Percentiles rank a stretch among this genome's conserved stretches.
Evolutionary conservation across 495 filamentous ascomycete species (phyloP).

Genomic region (Tuber microsphaerosporum): DNA sequence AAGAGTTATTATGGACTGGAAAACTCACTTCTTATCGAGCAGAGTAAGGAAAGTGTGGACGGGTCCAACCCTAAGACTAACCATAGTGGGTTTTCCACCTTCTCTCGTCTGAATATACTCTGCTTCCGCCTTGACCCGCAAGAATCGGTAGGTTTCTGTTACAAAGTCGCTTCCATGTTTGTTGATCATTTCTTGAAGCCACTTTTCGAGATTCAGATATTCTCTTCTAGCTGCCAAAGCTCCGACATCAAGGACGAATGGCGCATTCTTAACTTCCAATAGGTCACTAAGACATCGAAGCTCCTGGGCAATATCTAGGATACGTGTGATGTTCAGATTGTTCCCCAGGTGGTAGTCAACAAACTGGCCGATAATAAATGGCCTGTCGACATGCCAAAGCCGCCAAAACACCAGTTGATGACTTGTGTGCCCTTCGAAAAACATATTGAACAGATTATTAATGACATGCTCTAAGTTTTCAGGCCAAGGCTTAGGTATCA

Average conservation of each 20-base stretch:
- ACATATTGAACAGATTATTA: conserved; percentile 56
- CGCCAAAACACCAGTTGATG: conserved; percentile 80
- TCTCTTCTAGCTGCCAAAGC: conserved; percentile 79
- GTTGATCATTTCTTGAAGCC: conserved; percentile 53
- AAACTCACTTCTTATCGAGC: conserved; percentile 53
- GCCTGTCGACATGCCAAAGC: conserved; percentile 77
- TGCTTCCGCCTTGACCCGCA: conserved; percentile 73
- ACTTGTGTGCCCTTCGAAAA: conserved; percentile 57
- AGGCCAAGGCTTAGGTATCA: conserved; percentile 59
- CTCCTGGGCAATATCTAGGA: conserved; percentile 56
- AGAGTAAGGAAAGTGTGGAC: conserved; percentile 74
- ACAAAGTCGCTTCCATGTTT: conserved; percentile 41
- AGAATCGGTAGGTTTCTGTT: conserved; percentile 49
- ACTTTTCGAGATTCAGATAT: conserved; percentile 70
- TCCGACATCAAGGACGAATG: conserved; percentile 80
- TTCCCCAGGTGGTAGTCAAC: conserved; percentile 70
- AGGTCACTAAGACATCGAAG: conserved; percentile 40
- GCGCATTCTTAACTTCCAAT: conserved; percentile 41
- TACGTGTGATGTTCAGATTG: conserved; percentile 64
- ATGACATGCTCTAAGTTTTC: conserved; percentile 57
- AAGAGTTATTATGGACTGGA: conserved; percentile 23
- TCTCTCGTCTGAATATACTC: conserved; percentile 67
- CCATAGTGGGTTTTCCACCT: conserved; percentile 54
- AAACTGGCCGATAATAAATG: conserved; percentile 71
- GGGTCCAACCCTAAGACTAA: conserved; percentile 73